phyloP scores from a whole-genome alignment of 2,329 filamentous ascomycete species.

The Colletotrichum eleusines region DNA sequence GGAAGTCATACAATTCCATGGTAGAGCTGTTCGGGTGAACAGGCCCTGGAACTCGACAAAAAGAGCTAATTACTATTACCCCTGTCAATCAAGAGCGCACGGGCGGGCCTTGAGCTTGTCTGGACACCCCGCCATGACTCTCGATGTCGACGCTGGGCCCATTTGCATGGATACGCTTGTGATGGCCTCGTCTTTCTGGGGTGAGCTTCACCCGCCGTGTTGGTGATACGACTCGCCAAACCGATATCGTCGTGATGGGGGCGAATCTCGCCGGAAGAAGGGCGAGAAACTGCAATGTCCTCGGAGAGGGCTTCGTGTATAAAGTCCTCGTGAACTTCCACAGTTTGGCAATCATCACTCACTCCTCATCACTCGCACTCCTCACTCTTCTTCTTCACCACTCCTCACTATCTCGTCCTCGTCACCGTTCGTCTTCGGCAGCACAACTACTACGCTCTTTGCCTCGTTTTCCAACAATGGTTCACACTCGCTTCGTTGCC shows the following conservation, averaged over 20 bases:
- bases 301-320: neutral
- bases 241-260: neutral
- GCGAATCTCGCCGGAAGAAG: neutral
- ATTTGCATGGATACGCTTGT: neutral
- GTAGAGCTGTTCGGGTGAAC: neutral
- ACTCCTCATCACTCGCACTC: neutral
- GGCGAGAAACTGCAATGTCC: neutral
- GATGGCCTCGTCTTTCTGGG: neutral
- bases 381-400: neutral
- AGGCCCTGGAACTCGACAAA: neutral
- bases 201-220: neutral
- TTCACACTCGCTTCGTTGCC: conserved; percentile 17
- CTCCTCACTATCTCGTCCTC: neutral
- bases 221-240: too few species aligned
- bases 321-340: neutral
- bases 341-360: neutral
- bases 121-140: conserved; percentile 12
- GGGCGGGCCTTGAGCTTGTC: neutral
- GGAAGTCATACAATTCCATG: neutral
- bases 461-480: conserved; percentile 1
- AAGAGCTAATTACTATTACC: too few species aligned
- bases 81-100: too few species aligned
- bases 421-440: too few species aligned
- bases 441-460: neutral
- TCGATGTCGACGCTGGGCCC: neutral